phyloP scores from a whole-genome alignment of 2,329 filamentous ascomycete genomes.

The Ascochyta lentis region DNA sequence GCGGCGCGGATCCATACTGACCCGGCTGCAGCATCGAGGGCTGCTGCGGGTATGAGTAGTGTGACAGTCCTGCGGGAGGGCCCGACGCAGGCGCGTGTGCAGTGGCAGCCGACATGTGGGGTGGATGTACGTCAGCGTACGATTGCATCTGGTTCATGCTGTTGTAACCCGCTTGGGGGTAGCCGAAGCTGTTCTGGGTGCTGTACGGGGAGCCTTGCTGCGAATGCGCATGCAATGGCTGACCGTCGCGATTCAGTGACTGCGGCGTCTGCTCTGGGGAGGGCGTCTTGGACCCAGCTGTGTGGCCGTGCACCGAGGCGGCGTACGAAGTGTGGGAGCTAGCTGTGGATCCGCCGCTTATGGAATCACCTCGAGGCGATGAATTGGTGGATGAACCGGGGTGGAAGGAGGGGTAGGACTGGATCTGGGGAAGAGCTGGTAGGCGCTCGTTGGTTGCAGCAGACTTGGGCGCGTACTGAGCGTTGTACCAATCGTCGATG shows the following conservation, averaged over 20 bases:
- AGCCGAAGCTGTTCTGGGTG: constrained; percentile 48
- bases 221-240: constrained; percentile 48
- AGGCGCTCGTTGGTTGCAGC: constrained; percentile 76
- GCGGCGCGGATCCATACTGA: constrained; percentile 66
- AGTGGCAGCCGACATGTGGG: constrained; percentile 80
- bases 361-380: constrained; percentile 78
- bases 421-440: constrained; percentile 73
- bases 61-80: constrained; percentile 73
- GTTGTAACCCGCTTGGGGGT: constrained; percentile 50
- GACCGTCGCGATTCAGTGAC: constrained; percentile 43
- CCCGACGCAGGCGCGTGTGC: constrained; percentile 77
- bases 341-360: constrained; percentile 65
- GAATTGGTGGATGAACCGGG: constrained; percentile 71
- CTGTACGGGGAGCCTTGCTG: constrained; percentile 50
- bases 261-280: constrained; percentile 70
- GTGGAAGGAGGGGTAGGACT: constrained; percentile 58
- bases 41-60: constrained; percentile 75
- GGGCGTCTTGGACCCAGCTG: constrained; percentile 74
- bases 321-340: constrained; percentile 65
- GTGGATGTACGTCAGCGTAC: constrained; percentile 83
- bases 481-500: constrained; percentile 75
- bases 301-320: constrained; percentile 60
- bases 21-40: constrained; percentile 77
- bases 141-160: constrained; percentile 82
- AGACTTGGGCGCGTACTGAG: constrained; percentile 68